These are phyloP conservation scores for Ambrosiella xylebori DNA, from an alignment of 2,329 filamentous ascomycete species.

Conservation along the genomic window DNA sequence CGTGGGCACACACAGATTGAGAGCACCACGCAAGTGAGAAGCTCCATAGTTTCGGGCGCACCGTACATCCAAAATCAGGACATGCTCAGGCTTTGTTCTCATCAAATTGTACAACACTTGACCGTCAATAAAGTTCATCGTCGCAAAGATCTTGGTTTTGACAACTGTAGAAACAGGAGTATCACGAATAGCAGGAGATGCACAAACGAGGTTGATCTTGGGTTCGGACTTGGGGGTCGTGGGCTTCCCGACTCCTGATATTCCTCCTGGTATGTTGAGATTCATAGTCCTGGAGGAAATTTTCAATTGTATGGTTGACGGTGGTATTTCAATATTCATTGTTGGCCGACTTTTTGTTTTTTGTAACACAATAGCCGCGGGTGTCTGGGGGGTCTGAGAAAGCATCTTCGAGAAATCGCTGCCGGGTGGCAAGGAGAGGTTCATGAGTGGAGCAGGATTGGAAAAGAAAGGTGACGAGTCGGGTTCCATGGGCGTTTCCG, in stretches of 20 bases:
- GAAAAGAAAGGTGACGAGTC: constrained; percentile 14
- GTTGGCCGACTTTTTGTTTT: background rate
- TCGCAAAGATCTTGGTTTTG: background rate
- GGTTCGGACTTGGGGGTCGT: constrained; percentile 17
- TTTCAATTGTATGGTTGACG: background rate
- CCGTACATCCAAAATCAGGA: constrained; percentile 56
- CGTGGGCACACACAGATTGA: constrained; percentile 90
- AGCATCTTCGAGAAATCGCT: background rate
- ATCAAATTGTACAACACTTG: constrained; percentile 40
- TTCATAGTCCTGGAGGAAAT: background rate
- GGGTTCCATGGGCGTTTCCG: background rate
- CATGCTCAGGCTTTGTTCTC: constrained; percentile 20
- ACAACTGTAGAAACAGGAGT: constrained; percentile 1
- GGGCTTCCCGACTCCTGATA: background rate
- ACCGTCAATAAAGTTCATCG: constrained; percentile 34
- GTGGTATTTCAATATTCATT: background rate
- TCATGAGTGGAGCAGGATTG: constrained; percentile 26
- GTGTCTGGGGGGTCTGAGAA: background rate
- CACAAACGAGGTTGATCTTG: constrained; percentile 25
- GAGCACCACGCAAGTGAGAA: constrained; percentile 58
- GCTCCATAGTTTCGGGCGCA: constrained; percentile 68
- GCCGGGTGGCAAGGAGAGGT: constrained; percentile 1
- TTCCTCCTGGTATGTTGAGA: background rate
- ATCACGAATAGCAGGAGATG: constrained; percentile 13
- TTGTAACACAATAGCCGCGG: background rate